These are phyloP conservation scores for Erythrobasidium hasegawianum DNA, from an alignment of 1,284 basidiomycete species.

Conservation along the genomic window DNA sequence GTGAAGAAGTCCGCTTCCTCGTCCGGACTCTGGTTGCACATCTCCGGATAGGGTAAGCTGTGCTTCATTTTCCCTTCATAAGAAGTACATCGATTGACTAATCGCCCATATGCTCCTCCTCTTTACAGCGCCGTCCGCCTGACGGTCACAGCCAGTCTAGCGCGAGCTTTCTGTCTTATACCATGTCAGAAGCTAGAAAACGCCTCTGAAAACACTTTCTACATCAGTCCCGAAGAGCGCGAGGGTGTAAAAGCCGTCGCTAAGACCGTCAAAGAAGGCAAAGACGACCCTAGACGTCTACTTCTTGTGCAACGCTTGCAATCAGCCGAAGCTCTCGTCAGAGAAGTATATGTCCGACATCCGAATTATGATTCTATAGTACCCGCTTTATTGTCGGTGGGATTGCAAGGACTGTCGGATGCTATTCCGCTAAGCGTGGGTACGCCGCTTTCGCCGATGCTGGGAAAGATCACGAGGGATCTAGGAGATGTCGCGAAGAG, in stretches of 20 bases:
- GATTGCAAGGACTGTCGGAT: slow-evolving; percentile 59
- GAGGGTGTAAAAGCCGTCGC: slow-evolving; percentile 45
- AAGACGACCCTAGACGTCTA: slow-evolving; percentile 43
- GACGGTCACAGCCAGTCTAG: slow-evolving; percentile 74
- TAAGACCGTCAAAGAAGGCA: slow-evolving; percentile 47
- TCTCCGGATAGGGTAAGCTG: slow-evolving; percentile 60
- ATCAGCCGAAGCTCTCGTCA: slow-evolving; percentile 55
- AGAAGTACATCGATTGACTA: background rate
- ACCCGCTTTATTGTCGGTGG: slow-evolving; percentile 54
- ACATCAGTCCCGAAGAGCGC: slow-evolving; percentile 37
- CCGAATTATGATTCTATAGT: slow-evolving; percentile 81
- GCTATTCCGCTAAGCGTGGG: slow-evolving; percentile 72
- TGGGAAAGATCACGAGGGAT: slow-evolving; percentile 64
- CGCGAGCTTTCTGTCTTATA: slow-evolving; percentile 68
- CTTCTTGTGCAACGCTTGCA: slow-evolving; percentile 44
- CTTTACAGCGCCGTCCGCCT: slow-evolving; percentile 64
- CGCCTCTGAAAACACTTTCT: slow-evolving; percentile 8
- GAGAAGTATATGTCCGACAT: slow-evolving; percentile 77
- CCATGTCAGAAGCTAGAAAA: slow-evolving; percentile 13
- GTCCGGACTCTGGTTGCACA: slow-evolving; percentile 76
- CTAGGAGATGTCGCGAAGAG: slow-evolving; percentile 75
- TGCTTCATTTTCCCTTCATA: background rate
- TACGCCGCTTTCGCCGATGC: slow-evolving; percentile 56
- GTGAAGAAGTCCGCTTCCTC: slow-evolving; percentile 81
- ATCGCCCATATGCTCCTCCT: background rate